Evolutionary conservation across 208 protist genomes (phyloP), one percentile per base, ranked within the genome.

Genomic region (Leishmania aethiopica): DNA sequence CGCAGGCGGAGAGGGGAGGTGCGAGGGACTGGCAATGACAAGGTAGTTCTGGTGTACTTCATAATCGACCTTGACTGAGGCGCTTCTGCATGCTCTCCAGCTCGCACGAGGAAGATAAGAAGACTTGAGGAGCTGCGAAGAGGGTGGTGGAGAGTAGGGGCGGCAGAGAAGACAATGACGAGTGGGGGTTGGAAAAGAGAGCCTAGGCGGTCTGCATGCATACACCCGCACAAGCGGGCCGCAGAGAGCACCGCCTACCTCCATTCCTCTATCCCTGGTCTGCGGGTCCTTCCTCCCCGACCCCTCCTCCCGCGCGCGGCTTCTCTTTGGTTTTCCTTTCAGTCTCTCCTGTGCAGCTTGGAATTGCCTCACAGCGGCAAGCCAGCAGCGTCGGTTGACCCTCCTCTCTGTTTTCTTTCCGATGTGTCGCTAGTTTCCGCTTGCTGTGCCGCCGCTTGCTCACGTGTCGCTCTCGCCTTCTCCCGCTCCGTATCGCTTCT

Each of bases 31-130:
- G 75, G 32, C 81, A 80, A 76, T 84, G 84, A 87, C 80, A 87
- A 77, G 84, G 70, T 76, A 87, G 66, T 87, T 87, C 77, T 73
- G 84, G 81, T 51, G 25, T 76, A 51, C n/a, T 7, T n/a, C 42
- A 67, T 25, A 40, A 40, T 51, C 81, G 53, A 32, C 75, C 11
- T 62, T 40, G 69, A 80, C 72, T 84, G 81, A 55, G 35, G 81
- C 81, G 81, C 81, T 84, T 76, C 81, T 80, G 76, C 81, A 62
- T 35, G 11, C 51, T 84, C 77, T 84, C 53, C 64, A 55, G 75
- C 25, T 49, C 25, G 35, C 35, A 47, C 25, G 70, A 25, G n/a
- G 32, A 40, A 17, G 32, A 67, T 10, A 69, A 40, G 32, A 40
- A 8, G 62, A 37, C 32, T 40, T 69, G 32, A 32, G 32, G 32